Conservation (phyloP, 2,329 filamentous ascomycete species). For the Colletotrichum eremochloae region DNA sequence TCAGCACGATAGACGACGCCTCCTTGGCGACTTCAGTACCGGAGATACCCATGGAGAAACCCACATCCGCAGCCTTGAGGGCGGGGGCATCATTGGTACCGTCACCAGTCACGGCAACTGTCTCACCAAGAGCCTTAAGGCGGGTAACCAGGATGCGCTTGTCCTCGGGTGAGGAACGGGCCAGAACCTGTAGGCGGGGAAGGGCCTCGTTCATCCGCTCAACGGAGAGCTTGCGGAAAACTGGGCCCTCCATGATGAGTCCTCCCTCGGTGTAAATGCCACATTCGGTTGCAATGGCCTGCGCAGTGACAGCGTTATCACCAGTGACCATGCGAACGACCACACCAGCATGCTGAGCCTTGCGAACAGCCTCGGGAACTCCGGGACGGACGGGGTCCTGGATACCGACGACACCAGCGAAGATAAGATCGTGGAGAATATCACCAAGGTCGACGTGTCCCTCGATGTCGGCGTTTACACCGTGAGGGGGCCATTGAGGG, state of each 20-base stretch:
- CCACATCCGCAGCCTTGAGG: slow-evolving; percentile 75
- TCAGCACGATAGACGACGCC: slow-evolving; percentile 75
- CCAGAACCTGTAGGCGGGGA: slow-evolving; percentile 64
- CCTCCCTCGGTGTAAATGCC: slow-evolving; percentile 73
- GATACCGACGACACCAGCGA: slow-evolving; percentile 78
- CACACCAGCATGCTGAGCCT: slow-evolving; percentile 75
- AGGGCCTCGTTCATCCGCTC: slow-evolving; percentile 66
- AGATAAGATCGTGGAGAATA: slow-evolving; percentile 74
- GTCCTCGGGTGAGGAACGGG: slow-evolving; percentile 71
- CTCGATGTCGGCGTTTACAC: slow-evolving; percentile 70
- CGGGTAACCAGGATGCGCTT: slow-evolving; percentile 68
- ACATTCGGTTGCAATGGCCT: slow-evolving; percentile 74
- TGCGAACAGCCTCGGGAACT: slow-evolving; percentile 73
- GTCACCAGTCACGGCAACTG: slow-evolving; percentile 75
- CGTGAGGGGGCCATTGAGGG: slow-evolving; percentile 75
- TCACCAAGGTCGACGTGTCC: slow-evolving; percentile 72
- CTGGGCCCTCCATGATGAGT: slow-evolving; percentile 75
- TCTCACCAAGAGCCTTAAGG: slow-evolving; percentile 68
- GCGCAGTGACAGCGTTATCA: slow-evolving; percentile 74
- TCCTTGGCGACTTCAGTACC: slow-evolving; percentile 78
- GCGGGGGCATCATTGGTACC: slow-evolving; percentile 77
- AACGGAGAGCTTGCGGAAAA: slow-evolving; percentile 68
- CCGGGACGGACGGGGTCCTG: slow-evolving; percentile 77
- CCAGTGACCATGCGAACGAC: slow-evolving; percentile 80
- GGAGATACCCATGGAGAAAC: slow-evolving; percentile 77